Evolutionary conservation across 2,329 filamentous ascomycete species (phyloP), one percentile per base, ranked within the genome.

Genomic region (Chaetomiaceae sp.): DNA sequence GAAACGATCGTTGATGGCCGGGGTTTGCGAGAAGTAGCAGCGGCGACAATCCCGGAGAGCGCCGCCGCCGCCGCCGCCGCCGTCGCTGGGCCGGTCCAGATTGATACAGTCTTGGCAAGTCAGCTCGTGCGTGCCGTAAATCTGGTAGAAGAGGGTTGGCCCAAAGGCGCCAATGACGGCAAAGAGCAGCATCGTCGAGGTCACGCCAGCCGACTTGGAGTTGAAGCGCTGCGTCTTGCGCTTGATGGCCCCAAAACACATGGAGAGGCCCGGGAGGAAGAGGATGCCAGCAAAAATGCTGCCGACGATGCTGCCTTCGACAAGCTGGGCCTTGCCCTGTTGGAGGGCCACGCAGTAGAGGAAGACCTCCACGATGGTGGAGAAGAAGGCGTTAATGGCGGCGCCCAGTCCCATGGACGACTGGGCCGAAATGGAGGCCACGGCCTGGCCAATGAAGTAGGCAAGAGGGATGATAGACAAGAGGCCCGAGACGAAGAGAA

Each of bases 221-320:
- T 98, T 98, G 76, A 98, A 98, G 34, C 93, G 84, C 64, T 98
- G 93, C 1, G 93, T 98, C 71, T 98, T 98, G 58, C 94, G 83
- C 70, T 95, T 95, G 62, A 98, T 84, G 15, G 94, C 94, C 36
- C 93, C 93, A 61, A 96, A 98, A 66, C 93, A 98, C 93, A 98
- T 98, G 48, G 91, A 97, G 27, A 98, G 65, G 1, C 93, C 93
- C 0, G 93, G 93, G 37, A 98, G 74, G 63, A 98, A 95, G 12
- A 98, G 75, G 36, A 98, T 87, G 69, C 93, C 93, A 4, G 91
- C 91, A 64, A 98, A 96, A 51, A 98, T 96, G 65, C 93, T 98
- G 51, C 93, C 93, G 50, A 98, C 88, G 57, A 98, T 89, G 67
- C 90, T 96, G 40, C 93, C 93, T 66, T 98, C 93, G 1, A 98